A percentile compares a stretch with the other conserved stretches of the same genome.
Evolutionary conservation across 306 rosid genomes (phyloP).

Genomic region (Castanea crenata): DNA sequence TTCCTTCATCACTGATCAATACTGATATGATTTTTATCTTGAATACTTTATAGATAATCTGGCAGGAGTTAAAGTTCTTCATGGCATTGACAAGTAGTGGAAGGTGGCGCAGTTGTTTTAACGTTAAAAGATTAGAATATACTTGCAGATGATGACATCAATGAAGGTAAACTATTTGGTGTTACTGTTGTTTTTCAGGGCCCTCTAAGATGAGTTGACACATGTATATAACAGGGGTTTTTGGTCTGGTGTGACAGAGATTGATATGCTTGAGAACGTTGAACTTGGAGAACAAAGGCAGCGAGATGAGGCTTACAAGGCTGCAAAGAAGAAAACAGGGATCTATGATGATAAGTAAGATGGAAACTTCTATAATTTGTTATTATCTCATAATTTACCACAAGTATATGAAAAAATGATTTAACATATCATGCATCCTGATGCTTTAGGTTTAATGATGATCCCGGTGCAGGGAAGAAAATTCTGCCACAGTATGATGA

Average conservation of each 20-base stretch:
- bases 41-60: conserved; percentile 47
- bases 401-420: conserved; percentile 4
- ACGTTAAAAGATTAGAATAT: conserved; percentile 87
- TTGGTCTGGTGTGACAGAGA: conserved; percentile 54
- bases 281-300: conserved; percentile 90
- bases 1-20: not conserved
- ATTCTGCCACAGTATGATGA: conserved; percentile 92
- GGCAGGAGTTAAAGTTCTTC: conserved; percentile 90
- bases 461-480: conserved; percentile 65
- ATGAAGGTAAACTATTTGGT: conserved; percentile 59
- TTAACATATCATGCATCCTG: conserved; percentile 10
- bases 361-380: not conserved
- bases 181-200: conserved; percentile 16
- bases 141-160: conserved; percentile 81
- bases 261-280: conserved; percentile 91
- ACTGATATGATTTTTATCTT: conserved; percentile 15
- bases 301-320: conserved; percentile 79
- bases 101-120: conserved; percentile 91
- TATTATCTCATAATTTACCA: not conserved
- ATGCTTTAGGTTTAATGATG: conserved; percentile 81
- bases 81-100: conserved; percentile 89
- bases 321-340: conserved; percentile 84
- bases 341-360: conserved; percentile 79
- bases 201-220: conserved; percentile 26
- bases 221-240: conserved; percentile 28